Base-by-base conservation (phyloP, 805 yeast genomes). In the Wickerhamiella sorbophila region DNA sequence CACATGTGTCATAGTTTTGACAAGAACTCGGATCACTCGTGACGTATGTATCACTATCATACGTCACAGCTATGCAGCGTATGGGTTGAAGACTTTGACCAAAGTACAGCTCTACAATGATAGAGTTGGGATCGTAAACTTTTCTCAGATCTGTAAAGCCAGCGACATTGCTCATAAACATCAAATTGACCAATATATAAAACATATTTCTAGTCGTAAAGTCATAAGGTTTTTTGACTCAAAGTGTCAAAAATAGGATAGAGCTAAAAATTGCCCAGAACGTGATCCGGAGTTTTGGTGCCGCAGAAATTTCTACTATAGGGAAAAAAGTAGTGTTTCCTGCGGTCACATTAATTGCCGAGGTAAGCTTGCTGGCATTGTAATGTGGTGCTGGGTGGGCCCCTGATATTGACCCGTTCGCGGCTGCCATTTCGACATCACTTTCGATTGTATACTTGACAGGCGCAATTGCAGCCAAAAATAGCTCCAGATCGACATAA, bases 401-500 rank as follows among this genome's bases (percentile, higher is more conserved):
- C 10, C 29, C 29, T 24, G 29, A 8, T 6, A 24, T 24, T 12
- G 6, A 6, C 10, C 29, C 29, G 29, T 24, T 12, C 10, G 29
- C 36, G 14, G 53, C 48, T 33, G 51, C 53, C 22, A 47, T 53
- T 27, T 49, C 60, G 38, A 58, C 46, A 39, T 56, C 42, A 15
- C 62, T 21, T 20, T 46, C 20, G n/a, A 53, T 49, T 43, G 49
- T 39, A 47, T 46, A 58, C 33, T 48, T 48, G 21, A 70, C 71
- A 51, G 66, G 75, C 3, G 78, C 84, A 43, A 80, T 50, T 1
- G 79, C 75, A 26, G 77, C 61, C 50, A 70, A 62, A 37, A 58
- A 57, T 48, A 66, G 68, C 27, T 77, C 83, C 42, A 78, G 60
- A 53, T 80, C 80, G 57, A 70, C 75, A 14, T 77, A 82, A 17